Evolutionary conservation across 2,329 filamentous ascomycete species (phyloP).

Genomic region (Aspergillus fructus): DNA sequence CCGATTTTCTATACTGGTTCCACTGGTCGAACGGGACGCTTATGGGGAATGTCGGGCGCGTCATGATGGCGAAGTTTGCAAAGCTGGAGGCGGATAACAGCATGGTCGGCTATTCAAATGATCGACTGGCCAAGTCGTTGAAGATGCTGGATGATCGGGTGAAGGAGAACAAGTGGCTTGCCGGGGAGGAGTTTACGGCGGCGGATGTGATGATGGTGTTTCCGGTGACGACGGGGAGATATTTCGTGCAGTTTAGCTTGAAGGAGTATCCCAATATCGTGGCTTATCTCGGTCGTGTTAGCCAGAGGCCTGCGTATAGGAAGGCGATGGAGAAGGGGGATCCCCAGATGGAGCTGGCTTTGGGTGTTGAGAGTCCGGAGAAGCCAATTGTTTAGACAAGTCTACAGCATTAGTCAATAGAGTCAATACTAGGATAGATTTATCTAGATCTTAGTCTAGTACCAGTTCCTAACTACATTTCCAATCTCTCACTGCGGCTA

Average conservation of each 20-base stretch:
- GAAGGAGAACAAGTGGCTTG: constrained; percentile 49
- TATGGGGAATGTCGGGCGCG: constrained; percentile 39
- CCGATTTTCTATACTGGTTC: constrained; percentile 65
- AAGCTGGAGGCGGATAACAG: constrained; percentile 26
- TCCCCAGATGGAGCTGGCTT: constrained; percentile 43
- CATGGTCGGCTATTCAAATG: constrained; percentile 28
- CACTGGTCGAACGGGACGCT: constrained; percentile 56
- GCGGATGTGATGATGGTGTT: constrained; percentile 67
- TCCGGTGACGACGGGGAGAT: constrained; percentile 60
- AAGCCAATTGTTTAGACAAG: constrained; percentile 4
- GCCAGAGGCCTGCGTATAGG: constrained; percentile 47
- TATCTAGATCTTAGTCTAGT: no score
- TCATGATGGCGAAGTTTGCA: constrained; percentile 34
- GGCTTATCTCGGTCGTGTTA: constrained; percentile 48
- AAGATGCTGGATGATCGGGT: constrained; percentile 52
- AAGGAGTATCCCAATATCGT: constrained; percentile 45
- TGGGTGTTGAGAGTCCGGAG: constrained; percentile 10
- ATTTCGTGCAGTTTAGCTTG: constrained; percentile 50
- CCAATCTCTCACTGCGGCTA: no score
- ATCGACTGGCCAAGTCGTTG: constrained; percentile 42
- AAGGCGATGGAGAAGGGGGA: constrained; percentile 52
- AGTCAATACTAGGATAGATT: no score
- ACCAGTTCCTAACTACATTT: no score
- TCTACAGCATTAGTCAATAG: no score
- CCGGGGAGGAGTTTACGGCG: constrained; percentile 61